Evolutionary conservation across 2,329 filamentous ascomycete species (phyloP).

Genomic region (Xylaria sp.): DNA sequence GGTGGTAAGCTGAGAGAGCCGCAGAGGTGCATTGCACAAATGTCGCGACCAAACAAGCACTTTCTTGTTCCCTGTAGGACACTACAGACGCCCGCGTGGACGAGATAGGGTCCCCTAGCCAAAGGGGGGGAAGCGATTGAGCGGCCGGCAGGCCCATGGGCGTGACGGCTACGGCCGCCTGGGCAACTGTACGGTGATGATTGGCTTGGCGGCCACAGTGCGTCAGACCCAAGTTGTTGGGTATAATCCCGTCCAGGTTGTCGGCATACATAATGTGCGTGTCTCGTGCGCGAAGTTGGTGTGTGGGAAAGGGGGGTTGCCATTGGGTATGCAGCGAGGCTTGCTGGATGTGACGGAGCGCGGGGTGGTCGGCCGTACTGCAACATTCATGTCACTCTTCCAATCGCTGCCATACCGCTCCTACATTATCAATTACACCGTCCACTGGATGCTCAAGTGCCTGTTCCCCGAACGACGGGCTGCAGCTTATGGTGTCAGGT

Average conservation of each 20-base stretch:
- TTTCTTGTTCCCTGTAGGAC: constrained; percentile 11
- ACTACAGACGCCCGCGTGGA: constrained; percentile 18
- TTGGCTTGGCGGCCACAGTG: constrained; percentile 34
- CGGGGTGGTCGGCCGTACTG: not conserved
- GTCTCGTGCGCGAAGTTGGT: constrained; percentile 30
- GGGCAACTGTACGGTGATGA: constrained; percentile 23
- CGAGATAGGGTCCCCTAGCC: constrained; percentile 8
- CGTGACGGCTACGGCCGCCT: constrained; percentile 27
- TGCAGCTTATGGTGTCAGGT: constrained; percentile 27
- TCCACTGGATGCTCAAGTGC: constrained; percentile 2
- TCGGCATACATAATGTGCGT: constrained; percentile 26
- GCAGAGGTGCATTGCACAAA: constrained; percentile 18
- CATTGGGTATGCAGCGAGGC: constrained; percentile 8
- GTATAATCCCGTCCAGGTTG: constrained; percentile 12
- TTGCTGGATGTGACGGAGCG: not conserved
- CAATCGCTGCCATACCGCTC: constrained; percentile 16
- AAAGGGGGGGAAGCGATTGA: constrained; percentile 19
- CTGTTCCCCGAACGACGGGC: constrained; percentile 6
- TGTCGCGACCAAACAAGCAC: constrained; percentile 17
- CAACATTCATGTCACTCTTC: constrained; percentile 20
- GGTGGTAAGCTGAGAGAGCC: constrained; percentile 28
- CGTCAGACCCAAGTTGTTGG: constrained; percentile 35
- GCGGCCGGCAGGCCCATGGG: constrained; percentile 18
- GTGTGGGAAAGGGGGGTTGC: constrained; percentile 16
- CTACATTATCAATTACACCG: constrained; percentile 13